phyloP scores from a whole-genome alignment of 2,329 filamentous ascomycete genomes.

The Pseudogymnoascus sp. region DNA sequence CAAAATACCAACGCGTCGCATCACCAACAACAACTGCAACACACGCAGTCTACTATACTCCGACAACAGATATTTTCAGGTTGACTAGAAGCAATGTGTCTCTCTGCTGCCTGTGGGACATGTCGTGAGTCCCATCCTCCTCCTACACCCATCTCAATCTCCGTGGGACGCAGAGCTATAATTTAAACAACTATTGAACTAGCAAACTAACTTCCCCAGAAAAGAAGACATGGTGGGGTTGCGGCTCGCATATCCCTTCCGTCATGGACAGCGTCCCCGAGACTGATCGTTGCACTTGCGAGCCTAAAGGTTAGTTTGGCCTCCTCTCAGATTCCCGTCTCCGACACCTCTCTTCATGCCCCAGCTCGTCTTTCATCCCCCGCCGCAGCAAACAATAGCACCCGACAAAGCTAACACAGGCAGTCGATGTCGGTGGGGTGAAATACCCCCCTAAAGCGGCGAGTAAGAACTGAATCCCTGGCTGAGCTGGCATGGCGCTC shows the following conservation, averaged over 20 bases:
- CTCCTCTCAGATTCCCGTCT: background rate
- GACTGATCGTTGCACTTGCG: constrained; percentile 46
- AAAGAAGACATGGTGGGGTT: constrained; percentile 47
- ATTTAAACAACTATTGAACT: constrained; percentile 6
- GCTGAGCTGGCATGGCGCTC: background rate
- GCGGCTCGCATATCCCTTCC: constrained; percentile 41
- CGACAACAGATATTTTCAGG: constrained; percentile 1
- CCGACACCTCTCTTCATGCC: background rate
- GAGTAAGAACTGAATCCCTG: constrained; percentile 17
- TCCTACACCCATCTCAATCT: constrained; percentile 10
- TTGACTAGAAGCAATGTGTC: constrained; percentile 38
- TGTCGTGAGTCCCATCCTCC: constrained; percentile 38
- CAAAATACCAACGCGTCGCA: background rate
- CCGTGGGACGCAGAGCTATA: background rate
- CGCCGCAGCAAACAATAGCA: background rate
- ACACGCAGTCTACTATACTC: background rate
- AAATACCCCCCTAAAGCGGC: constrained; percentile 46
- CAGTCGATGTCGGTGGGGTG: constrained; percentile 41
- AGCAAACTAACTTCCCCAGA: constrained; percentile 27
- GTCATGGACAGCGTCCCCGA: constrained; percentile 46
- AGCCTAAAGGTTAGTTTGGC: constrained; percentile 12
- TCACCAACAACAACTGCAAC: background rate
- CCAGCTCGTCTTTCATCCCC: background rate
- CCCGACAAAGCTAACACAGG: constrained; percentile 33
- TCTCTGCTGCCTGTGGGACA: constrained; percentile 40